Percentiles rank a stretch among this genome's conserved stretches.
Conservation (phyloP, 2,329 filamentous ascomycete species). For the Rugonectria rugulosa region DNA sequence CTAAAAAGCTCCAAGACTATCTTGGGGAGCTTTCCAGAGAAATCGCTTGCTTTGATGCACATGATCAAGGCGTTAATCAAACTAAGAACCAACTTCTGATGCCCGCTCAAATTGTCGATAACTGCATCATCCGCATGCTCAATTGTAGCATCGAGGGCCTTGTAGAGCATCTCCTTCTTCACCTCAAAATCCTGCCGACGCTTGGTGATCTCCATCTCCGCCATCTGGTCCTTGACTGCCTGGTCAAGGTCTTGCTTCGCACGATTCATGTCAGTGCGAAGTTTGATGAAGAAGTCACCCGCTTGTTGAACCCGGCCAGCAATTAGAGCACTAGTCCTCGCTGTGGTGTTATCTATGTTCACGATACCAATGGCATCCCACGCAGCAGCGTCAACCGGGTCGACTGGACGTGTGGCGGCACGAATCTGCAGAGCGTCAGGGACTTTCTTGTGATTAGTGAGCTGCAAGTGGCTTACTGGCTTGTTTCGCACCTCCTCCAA, state of each 20-base stretch:
- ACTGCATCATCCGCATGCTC: slow-evolving; percentile 63
- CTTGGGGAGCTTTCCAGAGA: slow-evolving; percentile 61
- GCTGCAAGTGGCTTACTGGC: slow-evolving; percentile 41
- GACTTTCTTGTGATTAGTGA: not conserved
- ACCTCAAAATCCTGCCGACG: slow-evolving; percentile 52
- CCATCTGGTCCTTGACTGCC: slow-evolving; percentile 51
- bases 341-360: slow-evolving; percentile 52
- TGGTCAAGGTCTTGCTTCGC: slow-evolving; percentile 55
- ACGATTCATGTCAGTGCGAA: slow-evolving; percentile 57
- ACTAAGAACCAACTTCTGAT: slow-evolving; percentile 63
- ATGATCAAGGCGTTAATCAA: slow-evolving; percentile 63
- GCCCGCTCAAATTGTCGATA: slow-evolving; percentile 64
- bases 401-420: slow-evolving; percentile 52
- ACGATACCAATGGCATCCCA: slow-evolving; percentile 64
- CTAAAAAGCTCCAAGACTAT: slow-evolving; percentile 67
- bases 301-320: slow-evolving; percentile 59
- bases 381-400: slow-evolving; percentile 55
- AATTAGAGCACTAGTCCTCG: slow-evolving; percentile 49
- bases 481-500: slow-evolving; percentile 50
- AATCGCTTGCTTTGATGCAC: slow-evolving; percentile 61
- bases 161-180: slow-evolving; percentile 58
- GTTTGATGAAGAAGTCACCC: slow-evolving; percentile 57
- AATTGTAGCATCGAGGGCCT: slow-evolving; percentile 61
- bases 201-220: slow-evolving; percentile 45
- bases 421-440: slow-evolving; percentile 44